These are phyloP conservation scores for Neonectria coccinea DNA, from an alignment of 2,329 filamentous ascomycete genomes.

Conservation along the genomic window DNA sequence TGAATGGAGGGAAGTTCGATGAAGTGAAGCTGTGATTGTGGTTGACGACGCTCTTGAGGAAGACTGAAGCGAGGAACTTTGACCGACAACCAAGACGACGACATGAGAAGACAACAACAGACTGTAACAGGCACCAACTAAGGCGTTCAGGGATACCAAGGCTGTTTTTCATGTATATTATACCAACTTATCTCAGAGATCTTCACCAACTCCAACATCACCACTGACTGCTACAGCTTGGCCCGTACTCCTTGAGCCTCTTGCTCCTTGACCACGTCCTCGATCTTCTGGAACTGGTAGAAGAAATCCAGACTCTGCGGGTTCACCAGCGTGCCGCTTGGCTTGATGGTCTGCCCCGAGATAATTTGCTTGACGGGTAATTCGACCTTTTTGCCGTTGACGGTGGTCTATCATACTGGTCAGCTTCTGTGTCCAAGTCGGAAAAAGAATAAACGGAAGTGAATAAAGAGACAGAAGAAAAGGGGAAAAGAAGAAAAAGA, in stretches of 20 bases:
- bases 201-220: background rate
- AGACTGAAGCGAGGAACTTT: background rate
- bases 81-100: background rate
- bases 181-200: background rate
- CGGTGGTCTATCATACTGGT: constrained; percentile 69
- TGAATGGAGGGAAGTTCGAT: constrained; percentile 57
- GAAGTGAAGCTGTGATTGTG: constrained; percentile 38
- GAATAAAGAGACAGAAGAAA: too few species aligned
- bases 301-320: constrained; percentile 81
- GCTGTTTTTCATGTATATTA: background rate
- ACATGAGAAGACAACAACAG: background rate
- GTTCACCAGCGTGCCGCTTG: constrained; percentile 81
- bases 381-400: constrained; percentile 89
- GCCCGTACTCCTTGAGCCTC: constrained; percentile 36
- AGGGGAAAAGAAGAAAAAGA: background rate
- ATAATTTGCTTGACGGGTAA: constrained; percentile 87
- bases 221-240: constrained; percentile 44
- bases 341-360: constrained; percentile 77
- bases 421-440: constrained; percentile 21
- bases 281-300: constrained; percentile 72
- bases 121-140: background rate
- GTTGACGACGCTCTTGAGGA: constrained; percentile 19
- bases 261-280: constrained; percentile 46
- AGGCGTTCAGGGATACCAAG: constrained; percentile 4
- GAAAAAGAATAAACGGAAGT: background rate